A percentile compares a stretch with the other conserved stretches of the same genome.
These are phyloP conservation scores for Hyaloperonospora brassicae DNA, from an alignment of 352 stramenopile genomes.

Conservation along the genomic window DNA sequence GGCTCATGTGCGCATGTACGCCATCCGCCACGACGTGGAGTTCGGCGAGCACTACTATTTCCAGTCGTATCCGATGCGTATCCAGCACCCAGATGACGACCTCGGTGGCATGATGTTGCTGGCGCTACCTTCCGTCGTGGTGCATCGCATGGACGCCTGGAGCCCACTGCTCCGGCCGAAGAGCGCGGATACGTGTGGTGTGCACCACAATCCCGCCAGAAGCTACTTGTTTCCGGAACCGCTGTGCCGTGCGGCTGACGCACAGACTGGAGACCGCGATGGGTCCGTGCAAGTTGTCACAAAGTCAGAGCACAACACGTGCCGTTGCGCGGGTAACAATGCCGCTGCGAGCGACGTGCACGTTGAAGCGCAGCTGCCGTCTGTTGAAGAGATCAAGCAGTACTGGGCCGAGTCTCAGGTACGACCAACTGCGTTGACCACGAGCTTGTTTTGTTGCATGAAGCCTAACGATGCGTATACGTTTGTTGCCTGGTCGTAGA, in stretches of 20 bases:
- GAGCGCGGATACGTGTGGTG: conserved; percentile 29
- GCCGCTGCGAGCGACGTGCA: conserved; percentile 13
- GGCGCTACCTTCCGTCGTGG: conserved; percentile 86
- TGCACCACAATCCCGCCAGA: conserved; percentile 58
- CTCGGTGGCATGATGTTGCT: conserved; percentile 85
- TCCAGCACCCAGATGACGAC: conserved; percentile 91
- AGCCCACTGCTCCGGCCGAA: conserved; percentile 85
- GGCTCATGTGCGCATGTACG: conserved; percentile 91
- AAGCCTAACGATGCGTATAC: conserved; percentile 6
- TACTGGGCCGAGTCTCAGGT: conserved; percentile 77
- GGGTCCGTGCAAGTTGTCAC: conserved; percentile 20
- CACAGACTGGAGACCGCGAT: conserved; percentile 60
- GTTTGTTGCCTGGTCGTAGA: conserved; percentile 26
- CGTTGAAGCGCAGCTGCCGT: conserved; percentile 23
- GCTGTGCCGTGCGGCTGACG: conserved; percentile 46
- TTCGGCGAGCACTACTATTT: conserved; percentile 77
- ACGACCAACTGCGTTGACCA: background rate
- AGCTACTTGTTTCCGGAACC: conserved; percentile 66
- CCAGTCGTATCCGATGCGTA: conserved; percentile 90
- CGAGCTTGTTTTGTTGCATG: background rate
- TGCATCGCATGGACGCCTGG: conserved; percentile 89
- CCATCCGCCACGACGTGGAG: conserved; percentile 71
- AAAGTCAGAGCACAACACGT: conserved; percentile 34
- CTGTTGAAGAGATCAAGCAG: conserved; percentile 52
- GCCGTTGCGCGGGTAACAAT: conserved; percentile 30